Evolutionary conservation across 352 stramenopile species (phyloP).

Genomic region (Globisporangium nunn): DNA sequence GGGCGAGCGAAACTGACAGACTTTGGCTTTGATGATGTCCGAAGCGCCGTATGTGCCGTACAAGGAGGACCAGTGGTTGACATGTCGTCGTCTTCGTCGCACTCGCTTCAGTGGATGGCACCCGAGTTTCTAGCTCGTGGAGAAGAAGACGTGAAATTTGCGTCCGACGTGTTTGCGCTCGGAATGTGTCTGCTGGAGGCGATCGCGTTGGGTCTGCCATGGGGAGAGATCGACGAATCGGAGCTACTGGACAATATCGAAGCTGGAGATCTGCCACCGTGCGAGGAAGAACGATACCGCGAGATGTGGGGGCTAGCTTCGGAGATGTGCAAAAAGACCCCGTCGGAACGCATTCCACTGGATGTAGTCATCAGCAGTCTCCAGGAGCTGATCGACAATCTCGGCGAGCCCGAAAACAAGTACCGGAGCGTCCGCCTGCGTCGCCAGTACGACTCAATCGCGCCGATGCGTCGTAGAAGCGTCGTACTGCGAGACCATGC

Average conservation of each 20-base stretch:
- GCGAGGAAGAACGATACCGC: not conserved
- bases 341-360: not conserved
- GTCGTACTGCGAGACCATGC: not conserved
- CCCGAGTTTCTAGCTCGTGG: slow-evolving; percentile 2
- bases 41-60: not conserved
- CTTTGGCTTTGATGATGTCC: slow-evolving; percentile 4
- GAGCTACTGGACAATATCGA: not conserved
- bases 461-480: not conserved
- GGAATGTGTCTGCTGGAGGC: slow-evolving; percentile 15
- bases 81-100: not conserved
- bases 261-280: not conserved
- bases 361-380: not conserved
- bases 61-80: not conserved
- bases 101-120: slow-evolving; percentile 6
- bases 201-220: slow-evolving; percentile 3
- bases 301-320: not conserved
- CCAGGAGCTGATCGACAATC: not conserved
- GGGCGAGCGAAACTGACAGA: slow-evolving; percentile 5
- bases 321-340: not conserved
- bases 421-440: not conserved
- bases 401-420: not conserved
- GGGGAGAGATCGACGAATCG: slow-evolving; percentile 1
- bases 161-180: slow-evolving; percentile 12
- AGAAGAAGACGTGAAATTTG: not conserved
- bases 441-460: not conserved